A percentile compares a stretch with the other conserved stretches of the same genome.
phyloP scores from a whole-genome alignment of 208 protist genomes.

The Leishmania tropica region DNA sequence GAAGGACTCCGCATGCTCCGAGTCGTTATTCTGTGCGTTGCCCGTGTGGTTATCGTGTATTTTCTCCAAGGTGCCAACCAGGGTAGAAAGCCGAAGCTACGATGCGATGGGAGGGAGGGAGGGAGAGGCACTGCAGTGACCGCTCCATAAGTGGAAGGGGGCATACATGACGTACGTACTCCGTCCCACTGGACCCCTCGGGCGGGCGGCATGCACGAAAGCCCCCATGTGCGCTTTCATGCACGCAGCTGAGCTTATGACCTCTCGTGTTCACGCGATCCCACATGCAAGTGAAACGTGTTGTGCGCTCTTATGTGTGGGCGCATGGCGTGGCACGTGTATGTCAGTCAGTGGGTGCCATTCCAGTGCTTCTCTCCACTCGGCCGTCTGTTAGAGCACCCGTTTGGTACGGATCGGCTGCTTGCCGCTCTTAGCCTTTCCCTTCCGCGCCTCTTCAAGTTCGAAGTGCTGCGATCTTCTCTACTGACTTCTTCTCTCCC shows the following conservation, averaged over 20 bases:
- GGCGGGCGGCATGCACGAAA: neutral
- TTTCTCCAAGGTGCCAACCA: too few species aligned
- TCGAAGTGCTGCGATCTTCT: neutral
- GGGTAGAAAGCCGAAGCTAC: too few species aligned
- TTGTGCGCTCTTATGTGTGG: neutral
- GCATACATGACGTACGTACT: neutral
- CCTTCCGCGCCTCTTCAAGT: neutral
- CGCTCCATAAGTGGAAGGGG: neutral
- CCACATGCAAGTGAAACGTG: neutral
- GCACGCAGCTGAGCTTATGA: neutral
- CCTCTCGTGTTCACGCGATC: neutral
- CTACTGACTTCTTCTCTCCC: neutral
- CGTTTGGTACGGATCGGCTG: neutral
- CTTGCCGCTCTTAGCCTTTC: too few species aligned
- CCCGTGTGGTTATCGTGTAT: too few species aligned
- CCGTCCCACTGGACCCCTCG: neutral
- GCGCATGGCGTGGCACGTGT: neutral
- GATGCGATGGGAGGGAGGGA: too few species aligned
- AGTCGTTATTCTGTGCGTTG: neutral
- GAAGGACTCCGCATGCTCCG: neutral
- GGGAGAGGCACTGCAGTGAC: neutral
- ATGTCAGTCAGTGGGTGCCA: neutral
- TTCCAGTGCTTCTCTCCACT: neutral
- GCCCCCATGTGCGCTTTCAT: neutral
- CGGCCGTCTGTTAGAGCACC: neutral